Evolutionary conservation across 2,329 filamentous ascomycete genomes (phyloP).

Genomic region (Xylaria sp.): DNA sequence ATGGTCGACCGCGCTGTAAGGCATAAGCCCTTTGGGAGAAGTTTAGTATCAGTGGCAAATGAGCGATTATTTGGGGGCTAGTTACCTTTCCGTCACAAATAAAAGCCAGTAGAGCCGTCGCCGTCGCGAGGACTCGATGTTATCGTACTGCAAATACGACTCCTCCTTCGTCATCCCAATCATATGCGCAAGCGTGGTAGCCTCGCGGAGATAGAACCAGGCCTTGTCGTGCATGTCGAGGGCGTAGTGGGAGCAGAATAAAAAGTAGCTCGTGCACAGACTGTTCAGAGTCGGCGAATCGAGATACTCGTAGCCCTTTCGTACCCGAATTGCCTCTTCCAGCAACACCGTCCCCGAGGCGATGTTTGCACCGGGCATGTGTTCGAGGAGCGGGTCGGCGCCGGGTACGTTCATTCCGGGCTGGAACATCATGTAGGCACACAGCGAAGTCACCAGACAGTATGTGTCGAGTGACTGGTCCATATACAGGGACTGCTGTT

Average conservation of each 20-base stretch:
- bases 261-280: slow-evolving; percentile 75
- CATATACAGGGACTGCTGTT: slow-evolving; percentile 61
- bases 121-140: slow-evolving; percentile 62
- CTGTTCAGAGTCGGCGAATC: slow-evolving; percentile 59
- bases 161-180: slow-evolving; percentile 64
- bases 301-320: slow-evolving; percentile 64
- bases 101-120: slow-evolving; percentile 74
- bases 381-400: slow-evolving; percentile 59
- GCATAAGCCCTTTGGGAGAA: slow-evolving; percentile 62
- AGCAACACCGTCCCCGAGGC: slow-evolving; percentile 68
- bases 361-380: slow-evolving; percentile 61
- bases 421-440: slow-evolving; percentile 70
- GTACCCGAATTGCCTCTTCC: slow-evolving; percentile 67
- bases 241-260: slow-evolving; percentile 73
- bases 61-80: neutral
- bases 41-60: slow-evolving; percentile 12
- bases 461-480: slow-evolving; percentile 66
- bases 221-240: slow-evolving; percentile 74
- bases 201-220: slow-evolving; percentile 79
- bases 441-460: slow-evolving; percentile 65
- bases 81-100: slow-evolving; percentile 70
- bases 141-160: slow-evolving; percentile 61
- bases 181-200: slow-evolving; percentile 69
- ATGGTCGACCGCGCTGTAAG: slow-evolving; percentile 68
- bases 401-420: slow-evolving; percentile 65